Evolutionary conservation across 768 basidiomycete genomes (phyloP).

Genomic region (Ephemerocybe angulata): DNA sequence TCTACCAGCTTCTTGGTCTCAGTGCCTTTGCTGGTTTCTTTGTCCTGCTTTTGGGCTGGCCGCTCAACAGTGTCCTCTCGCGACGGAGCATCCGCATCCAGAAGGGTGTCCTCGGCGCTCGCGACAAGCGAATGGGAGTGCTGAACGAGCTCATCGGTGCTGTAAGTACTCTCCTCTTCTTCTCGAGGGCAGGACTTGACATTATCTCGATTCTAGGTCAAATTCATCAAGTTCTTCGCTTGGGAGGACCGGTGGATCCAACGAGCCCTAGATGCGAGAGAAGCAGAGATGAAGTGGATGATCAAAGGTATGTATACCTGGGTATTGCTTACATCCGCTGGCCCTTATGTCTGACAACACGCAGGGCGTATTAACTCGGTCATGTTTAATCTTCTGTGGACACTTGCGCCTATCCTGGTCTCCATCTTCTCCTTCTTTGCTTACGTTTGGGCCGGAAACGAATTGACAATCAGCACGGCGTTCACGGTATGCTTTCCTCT

Average conservation of each 20-base stretch:
- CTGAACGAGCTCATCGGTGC: slow-evolving; percentile 75
- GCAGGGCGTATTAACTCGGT: slow-evolving; percentile 69
- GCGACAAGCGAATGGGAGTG: slow-evolving; percentile 76
- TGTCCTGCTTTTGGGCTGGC: slow-evolving; percentile 63
- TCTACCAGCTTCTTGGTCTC: slow-evolving; percentile 73
- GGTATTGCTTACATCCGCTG: background rate
- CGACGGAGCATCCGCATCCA: slow-evolving; percentile 57
- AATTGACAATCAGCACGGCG: slow-evolving; percentile 74
- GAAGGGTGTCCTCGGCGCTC: slow-evolving; percentile 54
- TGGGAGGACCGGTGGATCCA: slow-evolving; percentile 78
- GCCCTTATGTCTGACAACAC: background rate
- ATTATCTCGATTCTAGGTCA: slow-evolving; percentile 43
- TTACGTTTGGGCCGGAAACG: slow-evolving; percentile 67
- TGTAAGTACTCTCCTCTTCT: slow-evolving; percentile 29
- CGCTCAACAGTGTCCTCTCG: slow-evolving; percentile 66
- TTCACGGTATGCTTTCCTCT: slow-evolving; percentile 62
- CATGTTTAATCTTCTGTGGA: slow-evolving; percentile 71
- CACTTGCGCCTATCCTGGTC: slow-evolving; percentile 70
- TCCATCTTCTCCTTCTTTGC: slow-evolving; percentile 77
- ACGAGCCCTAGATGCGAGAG: slow-evolving; percentile 59
- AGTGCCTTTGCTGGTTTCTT: slow-evolving; percentile 76
- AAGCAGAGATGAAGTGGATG: slow-evolving; percentile 73
- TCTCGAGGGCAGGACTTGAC: too few species aligned
- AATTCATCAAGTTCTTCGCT: slow-evolving; percentile 83
- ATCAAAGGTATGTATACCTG: slow-evolving; percentile 47